These are phyloP conservation scores for Phytopythium cucurbitacearum DNA, from an alignment of 352 stramenopile genomes.

Conservation along the genomic window DNA sequence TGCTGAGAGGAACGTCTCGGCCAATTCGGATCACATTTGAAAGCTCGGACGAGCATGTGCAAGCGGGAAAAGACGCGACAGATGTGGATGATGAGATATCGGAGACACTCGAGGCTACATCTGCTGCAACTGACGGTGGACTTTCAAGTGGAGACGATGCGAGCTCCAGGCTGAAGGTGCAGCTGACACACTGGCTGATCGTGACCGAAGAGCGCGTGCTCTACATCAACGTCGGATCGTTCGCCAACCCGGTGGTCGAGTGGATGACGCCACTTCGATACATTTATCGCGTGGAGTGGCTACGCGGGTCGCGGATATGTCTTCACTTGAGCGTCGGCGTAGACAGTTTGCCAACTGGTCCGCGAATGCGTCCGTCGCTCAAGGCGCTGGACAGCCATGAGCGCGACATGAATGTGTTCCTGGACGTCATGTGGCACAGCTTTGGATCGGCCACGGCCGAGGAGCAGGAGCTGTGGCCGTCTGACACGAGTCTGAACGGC, in stretches of 20 bases:
- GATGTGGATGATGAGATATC: constrained; percentile 1
- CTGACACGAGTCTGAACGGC: constrained; percentile 84
- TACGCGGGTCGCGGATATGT: constrained; percentile 53
- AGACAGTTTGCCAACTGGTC: constrained; percentile 79
- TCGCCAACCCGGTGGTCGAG: constrained; percentile 73
- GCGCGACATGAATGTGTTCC: constrained; percentile 84
- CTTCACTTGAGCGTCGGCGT: constrained; percentile 82
- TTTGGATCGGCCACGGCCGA: constrained; percentile 78
- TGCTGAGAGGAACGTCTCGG: constrained; percentile 67
- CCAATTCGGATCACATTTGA: constrained; percentile 81
- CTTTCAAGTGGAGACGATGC: constrained; percentile 14
- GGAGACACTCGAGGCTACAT: neutral
- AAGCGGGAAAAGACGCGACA: constrained; percentile 8
- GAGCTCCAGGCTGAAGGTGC: constrained; percentile 56
- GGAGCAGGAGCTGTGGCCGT: constrained; percentile 86
- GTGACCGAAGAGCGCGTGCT: constrained; percentile 83
- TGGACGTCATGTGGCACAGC: constrained; percentile 86
- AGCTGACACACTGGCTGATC: constrained; percentile 83
- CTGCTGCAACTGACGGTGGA: neutral
- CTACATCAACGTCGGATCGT: constrained; percentile 83
- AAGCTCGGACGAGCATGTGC: constrained; percentile 66
- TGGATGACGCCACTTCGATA: constrained; percentile 89
- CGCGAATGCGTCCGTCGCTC: constrained; percentile 57
- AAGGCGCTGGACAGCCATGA: constrained; percentile 74
- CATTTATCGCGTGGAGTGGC: constrained; percentile 79